Evolutionary conservation across 495 filamentous ascomycete genomes (phyloP), one percentile per base, ranked within the genome.

Genomic region (Cryomyces minteri): DNA sequence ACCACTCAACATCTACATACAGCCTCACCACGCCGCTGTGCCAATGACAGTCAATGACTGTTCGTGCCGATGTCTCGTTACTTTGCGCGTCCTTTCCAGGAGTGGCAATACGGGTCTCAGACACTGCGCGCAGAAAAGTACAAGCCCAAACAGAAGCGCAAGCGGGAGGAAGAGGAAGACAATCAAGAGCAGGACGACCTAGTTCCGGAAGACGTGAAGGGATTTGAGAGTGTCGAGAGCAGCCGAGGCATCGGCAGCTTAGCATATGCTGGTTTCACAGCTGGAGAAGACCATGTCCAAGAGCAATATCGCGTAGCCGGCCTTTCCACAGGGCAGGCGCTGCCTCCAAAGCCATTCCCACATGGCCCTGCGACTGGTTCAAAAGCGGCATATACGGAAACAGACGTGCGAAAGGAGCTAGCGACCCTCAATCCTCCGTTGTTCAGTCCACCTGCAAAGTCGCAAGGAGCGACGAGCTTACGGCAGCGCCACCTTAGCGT

Each of bases 401-500:
- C n/a, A 1, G 6, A 40, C 4, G 34, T 54, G 5, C 44, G 45
- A 4, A 43, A 48, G 31, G 48, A 48, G 7, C 45, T 53, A 31
- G 50, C 46, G n/a, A 40, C 33, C 31, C 45, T 54, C 40, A 47
- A 57, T 6, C 59, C 59, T 32, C 56, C 58, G 4, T 32, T 61
- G 34, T 10, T 14, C 34, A 38, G 34, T 9, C 34, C 34, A 3
- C 34, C 38, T 41, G 48, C 53, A 32, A 46, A 37, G 7, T 40
- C 48, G 5, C 31, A 49, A 38, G 34, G 9, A 2, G 9, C 9
- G 9, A 38, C 34, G 9, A 38, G 12, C 34, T 14, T 67, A 30
- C 67, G 71, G 38, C 54, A 72, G 25, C 76, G 68, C 11, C 80
- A 84, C 57, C 53, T 82, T 3, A 58, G 58, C 9, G 69, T 70